Percentiles rank a stretch among this genome's conserved stretches.
Evolutionary conservation across 345 rosid genomes (phyloP).

Genomic region (Camelina hispida): DNA sequence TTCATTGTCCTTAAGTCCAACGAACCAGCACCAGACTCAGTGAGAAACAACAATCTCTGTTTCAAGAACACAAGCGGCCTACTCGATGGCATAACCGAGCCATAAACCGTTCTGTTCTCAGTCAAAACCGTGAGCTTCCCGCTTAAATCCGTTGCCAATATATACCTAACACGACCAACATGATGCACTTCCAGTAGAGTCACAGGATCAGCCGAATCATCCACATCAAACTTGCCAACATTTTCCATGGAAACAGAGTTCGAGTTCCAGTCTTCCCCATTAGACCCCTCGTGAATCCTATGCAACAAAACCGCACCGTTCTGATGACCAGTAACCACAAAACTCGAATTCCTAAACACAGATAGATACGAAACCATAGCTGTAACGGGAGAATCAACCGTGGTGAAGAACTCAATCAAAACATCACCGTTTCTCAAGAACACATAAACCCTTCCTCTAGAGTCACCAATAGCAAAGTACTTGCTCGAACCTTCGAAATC

Average conservation of each 20-base stretch:
- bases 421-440: constrained; percentile 81
- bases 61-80: constrained; percentile 86
- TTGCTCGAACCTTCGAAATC: constrained; percentile 83
- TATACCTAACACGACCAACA: constrained; percentile 76
- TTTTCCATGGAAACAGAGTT: constrained; percentile 60
- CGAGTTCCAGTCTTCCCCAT: constrained; percentile 71
- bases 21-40: constrained; percentile 89
- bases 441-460: constrained; percentile 73
- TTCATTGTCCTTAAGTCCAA: constrained; percentile 88
- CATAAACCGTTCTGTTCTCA: constrained; percentile 69
- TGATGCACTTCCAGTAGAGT: constrained; percentile 80
- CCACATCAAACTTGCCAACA: constrained; percentile 52
- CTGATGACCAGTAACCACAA: constrained; percentile 77
- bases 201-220: constrained; percentile 51
- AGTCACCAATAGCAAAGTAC: constrained; percentile 89
- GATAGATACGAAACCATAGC: constrained; percentile 82
- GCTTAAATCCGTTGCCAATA: constrained; percentile 63
- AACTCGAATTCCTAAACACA: constrained; percentile 70
- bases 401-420: constrained; percentile 63
- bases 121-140: constrained; percentile 73
- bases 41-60: constrained; percentile 90
- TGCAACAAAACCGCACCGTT: constrained; percentile 72
- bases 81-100: constrained; percentile 66
- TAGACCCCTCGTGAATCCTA: constrained; percentile 62
- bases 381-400: constrained; percentile 61